Evolutionary conservation across 2,329 filamentous ascomycete genomes (phyloP).

Genomic region (Blastomyces silverae): DNA sequence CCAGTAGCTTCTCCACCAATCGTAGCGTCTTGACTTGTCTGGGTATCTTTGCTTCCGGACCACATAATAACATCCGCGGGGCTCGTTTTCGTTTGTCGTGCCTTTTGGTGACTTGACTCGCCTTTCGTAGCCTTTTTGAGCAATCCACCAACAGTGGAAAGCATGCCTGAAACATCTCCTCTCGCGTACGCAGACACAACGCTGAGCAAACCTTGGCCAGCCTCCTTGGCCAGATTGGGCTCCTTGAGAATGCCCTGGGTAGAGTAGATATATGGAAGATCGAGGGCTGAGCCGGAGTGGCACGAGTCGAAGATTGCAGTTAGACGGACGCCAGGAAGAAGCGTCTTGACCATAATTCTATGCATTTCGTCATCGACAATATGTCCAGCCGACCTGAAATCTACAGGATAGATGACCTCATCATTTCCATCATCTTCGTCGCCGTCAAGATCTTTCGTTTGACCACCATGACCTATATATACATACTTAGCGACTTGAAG

Average conservation of each 20-base stretch:
- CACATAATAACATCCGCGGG: slow-evolving; percentile 97
- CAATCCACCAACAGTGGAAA: slow-evolving; percentile 70
- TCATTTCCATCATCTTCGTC: slow-evolving; percentile 73
- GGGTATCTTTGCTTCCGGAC: slow-evolving; percentile 91
- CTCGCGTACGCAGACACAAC: slow-evolving; percentile 71
- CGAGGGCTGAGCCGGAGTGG: slow-evolving; percentile 60
- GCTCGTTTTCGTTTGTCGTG: slow-evolving; percentile 82
- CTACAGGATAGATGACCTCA: slow-evolving; percentile 72
- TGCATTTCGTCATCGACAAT: slow-evolving; percentile 77
- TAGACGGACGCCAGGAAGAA: slow-evolving; percentile 73
- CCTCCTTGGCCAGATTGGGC: slow-evolving; percentile 61
- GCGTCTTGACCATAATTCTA: slow-evolving; percentile 64
- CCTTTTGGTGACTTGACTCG: slow-evolving; percentile 70
- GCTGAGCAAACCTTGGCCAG: slow-evolving; percentile 56
- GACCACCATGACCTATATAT: slow-evolving; percentile 61
- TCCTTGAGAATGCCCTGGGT: slow-evolving; percentile 63
- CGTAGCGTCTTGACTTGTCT: slow-evolving; percentile 88
- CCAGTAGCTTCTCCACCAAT: slow-evolving; percentile 86
- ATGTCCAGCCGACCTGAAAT: slow-evolving; percentile 62
- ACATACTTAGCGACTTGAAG: slow-evolving; percentile 18
- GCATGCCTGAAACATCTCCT: slow-evolving; percentile 76
- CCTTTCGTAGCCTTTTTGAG: slow-evolving; percentile 82
- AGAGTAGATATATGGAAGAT: slow-evolving; percentile 61
- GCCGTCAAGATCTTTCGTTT: slow-evolving; percentile 64
- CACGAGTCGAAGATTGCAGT: slow-evolving; percentile 64